phyloP scores from a whole-genome alignment of 1,139 yeast genomes.

The Geotrichum aggregatum region DNA sequence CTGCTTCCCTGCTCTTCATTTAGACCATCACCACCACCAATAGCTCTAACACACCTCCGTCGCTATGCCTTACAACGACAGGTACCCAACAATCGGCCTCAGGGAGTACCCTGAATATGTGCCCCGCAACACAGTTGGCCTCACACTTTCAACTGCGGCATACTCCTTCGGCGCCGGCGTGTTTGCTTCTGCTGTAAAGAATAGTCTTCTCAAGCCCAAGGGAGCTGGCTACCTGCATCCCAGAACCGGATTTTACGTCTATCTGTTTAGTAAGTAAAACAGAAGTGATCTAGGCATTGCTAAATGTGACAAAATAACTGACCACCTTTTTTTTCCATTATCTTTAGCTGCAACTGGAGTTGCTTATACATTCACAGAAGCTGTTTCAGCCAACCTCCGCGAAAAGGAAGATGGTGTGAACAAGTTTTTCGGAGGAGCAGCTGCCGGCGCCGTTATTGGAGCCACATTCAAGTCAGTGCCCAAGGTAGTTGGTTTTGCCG shows the following conservation, averaged over 20 bases:
- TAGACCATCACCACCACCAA: not conserved
- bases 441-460: slow-evolving; percentile 48
- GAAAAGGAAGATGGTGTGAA: slow-evolving; percentile 46
- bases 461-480: slow-evolving; percentile 41
- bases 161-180: slow-evolving; percentile 43
- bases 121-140: slow-evolving; percentile 47
- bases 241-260: slow-evolving; percentile 23
- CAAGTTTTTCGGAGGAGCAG: slow-evolving; percentile 49
- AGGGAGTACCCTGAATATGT: slow-evolving; percentile 23
- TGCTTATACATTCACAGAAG: slow-evolving; percentile 41
- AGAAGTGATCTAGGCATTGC: not conserved
- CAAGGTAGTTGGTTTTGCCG: slow-evolving; percentile 46
- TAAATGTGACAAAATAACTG: not conserved
- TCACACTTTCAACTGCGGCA: slow-evolving; percentile 42
- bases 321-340: not conserved
- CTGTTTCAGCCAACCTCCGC: slow-evolving; percentile 44
- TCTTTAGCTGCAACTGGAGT: slow-evolving; percentile 38
- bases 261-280: slow-evolving; percentile 22
- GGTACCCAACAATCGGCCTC: slow-evolving; percentile 18
- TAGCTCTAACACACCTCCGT: not conserved
- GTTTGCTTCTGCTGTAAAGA: slow-evolving; percentile 41
- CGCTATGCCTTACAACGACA: slow-evolving; percentile 20
- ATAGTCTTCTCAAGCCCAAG: slow-evolving; percentile 35
- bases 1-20: not conserved
- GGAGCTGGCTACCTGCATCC: slow-evolving; percentile 25